phyloP scores from a whole-genome alignment of 1,284 basidiomycete genomes.

The Puccinia hordei region DNA sequence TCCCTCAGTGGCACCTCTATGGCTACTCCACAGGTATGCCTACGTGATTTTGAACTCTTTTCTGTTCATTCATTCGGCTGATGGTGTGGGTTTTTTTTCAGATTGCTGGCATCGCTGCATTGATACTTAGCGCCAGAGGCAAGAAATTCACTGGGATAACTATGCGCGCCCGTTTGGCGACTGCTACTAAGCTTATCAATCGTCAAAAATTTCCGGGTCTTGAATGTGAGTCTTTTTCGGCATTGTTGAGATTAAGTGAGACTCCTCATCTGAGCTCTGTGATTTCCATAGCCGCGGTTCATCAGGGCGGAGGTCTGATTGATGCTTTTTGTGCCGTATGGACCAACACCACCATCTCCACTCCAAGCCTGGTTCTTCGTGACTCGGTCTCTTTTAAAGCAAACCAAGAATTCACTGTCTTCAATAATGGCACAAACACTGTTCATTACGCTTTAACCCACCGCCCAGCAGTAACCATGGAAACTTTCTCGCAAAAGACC shows the following conservation, averaged over 20 bases:
- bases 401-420: constrained; percentile 23
- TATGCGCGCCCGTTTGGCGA: constrained; percentile 21
- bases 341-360: constrained; percentile 29
- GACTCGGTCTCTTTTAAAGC: constrained; percentile 18
- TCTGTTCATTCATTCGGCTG: neutral
- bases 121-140: constrained; percentile 19
- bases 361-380: constrained; percentile 19
- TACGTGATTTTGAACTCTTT: neutral
- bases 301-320: constrained; percentile 46
- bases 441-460: constrained; percentile 28
- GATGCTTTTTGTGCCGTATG: constrained; percentile 39
- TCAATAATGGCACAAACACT: constrained; percentile 5
- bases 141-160: neutral
- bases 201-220: too few species aligned
- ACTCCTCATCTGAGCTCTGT: too few species aligned
- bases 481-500: neutral
- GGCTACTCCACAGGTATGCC: constrained; percentile 39
- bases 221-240: neutral
- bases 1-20: constrained; percentile 32
- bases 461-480: constrained; percentile 1
- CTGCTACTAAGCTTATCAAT: neutral
- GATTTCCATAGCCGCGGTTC: constrained; percentile 34
- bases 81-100: too few species aligned
- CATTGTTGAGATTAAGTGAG: too few species aligned
- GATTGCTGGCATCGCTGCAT: constrained; percentile 38